phyloP scores from a whole-genome alignment of 768 basidiomycete species.

The Mycena rosella region DNA sequence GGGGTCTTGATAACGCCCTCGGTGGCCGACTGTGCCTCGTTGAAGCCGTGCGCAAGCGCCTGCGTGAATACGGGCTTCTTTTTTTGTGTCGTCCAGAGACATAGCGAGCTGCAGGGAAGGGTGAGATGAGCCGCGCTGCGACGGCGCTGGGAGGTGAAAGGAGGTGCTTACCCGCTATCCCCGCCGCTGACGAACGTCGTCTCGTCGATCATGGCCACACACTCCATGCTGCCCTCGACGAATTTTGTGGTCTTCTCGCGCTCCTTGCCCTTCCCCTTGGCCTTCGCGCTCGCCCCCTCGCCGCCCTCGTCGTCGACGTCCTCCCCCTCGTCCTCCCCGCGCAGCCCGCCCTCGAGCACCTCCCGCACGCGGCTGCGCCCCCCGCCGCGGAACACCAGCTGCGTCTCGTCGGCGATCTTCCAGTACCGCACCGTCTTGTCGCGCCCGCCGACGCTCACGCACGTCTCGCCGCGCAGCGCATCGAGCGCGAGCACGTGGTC shows the following conservation, averaged over 20 bases:
- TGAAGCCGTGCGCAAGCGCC: slow-evolving; percentile 88
- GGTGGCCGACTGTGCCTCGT: slow-evolving; percentile 76
- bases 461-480: slow-evolving; percentile 84
- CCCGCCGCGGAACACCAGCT: slow-evolving; percentile 97
- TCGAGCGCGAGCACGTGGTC: slow-evolving; percentile 86
- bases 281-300: slow-evolving; percentile 33
- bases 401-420: slow-evolving; percentile 96
- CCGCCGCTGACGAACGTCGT: slow-evolving; percentile 93
- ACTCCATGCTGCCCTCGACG: slow-evolving; percentile 92
- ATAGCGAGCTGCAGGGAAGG: slow-evolving; percentile 76
- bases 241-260: slow-evolving; percentile 62
- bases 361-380: slow-evolving; percentile 84
- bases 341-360: slow-evolving; percentile 81
- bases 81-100: slow-evolving; percentile 90
- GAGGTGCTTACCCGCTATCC: slow-evolving; percentile 85
- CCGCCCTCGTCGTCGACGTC: slow-evolving; percentile 46
- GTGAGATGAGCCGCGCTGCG: neutral
- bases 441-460: slow-evolving; percentile 88
- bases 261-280: slow-evolving; percentile 48
- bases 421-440: slow-evolving; percentile 95
- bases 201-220: slow-evolving; percentile 96
- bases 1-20: slow-evolving; percentile 84
- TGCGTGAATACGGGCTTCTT: slow-evolving; percentile 95
- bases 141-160: neutral
- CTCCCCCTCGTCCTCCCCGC: slow-evolving; percentile 70